Evolutionary conservation across 2,329 filamentous ascomycete genomes (phyloP).

Genomic region (Aspergillus sp.): DNA sequence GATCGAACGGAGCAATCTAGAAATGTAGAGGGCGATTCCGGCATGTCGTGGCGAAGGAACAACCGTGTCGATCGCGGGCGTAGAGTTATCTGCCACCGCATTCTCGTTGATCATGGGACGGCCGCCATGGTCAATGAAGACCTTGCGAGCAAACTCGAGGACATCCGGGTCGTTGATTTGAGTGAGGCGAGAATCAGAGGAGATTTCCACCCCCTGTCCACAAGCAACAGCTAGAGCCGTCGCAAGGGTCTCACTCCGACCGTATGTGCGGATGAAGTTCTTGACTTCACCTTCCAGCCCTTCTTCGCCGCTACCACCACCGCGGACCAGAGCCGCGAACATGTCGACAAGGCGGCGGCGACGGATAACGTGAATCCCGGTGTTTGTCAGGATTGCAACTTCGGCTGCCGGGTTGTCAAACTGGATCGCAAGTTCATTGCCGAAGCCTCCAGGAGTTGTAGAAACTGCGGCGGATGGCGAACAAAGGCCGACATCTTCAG

Average conservation of each 20-base stretch:
- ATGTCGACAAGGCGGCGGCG: constrained; percentile 85
- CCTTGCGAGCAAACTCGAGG: constrained; percentile 77
- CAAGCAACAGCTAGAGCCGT: constrained; percentile 93
- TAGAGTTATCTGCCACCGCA: constrained; percentile 57
- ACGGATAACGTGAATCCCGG: constrained; percentile 81
- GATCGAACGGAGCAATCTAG: constrained; percentile 80
- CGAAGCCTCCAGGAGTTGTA: constrained; percentile 71
- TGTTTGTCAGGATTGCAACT: constrained; percentile 87
- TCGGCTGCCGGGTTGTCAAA: constrained; percentile 82
- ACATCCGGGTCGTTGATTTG: constrained; percentile 78
- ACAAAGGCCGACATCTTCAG: constrained; percentile 76
- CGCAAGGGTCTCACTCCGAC: constrained; percentile 82
- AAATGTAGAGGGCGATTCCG: constrained; percentile 82
- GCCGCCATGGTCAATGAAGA: constrained; percentile 90
- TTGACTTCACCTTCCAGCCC: constrained; percentile 78
- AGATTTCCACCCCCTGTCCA: constrained; percentile 83
- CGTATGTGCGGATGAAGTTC: constrained; percentile 81
- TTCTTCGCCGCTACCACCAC: constrained; percentile 66
- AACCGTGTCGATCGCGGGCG: constrained; percentile 76
- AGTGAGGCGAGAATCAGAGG: constrained; percentile 66
- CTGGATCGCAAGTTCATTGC: constrained; percentile 94
- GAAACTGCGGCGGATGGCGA: constrained; percentile 71
- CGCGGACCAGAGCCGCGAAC: constrained; percentile 78
- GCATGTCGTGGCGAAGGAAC: constrained; percentile 85
- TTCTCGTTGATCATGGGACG: constrained; percentile 83